A percentile compares a stretch with the other conserved stretches of the same genome.
Evolutionary conservation across 2,329 filamentous ascomycete species (phyloP).

Genomic region (Periconia macrospinosa): DNA sequence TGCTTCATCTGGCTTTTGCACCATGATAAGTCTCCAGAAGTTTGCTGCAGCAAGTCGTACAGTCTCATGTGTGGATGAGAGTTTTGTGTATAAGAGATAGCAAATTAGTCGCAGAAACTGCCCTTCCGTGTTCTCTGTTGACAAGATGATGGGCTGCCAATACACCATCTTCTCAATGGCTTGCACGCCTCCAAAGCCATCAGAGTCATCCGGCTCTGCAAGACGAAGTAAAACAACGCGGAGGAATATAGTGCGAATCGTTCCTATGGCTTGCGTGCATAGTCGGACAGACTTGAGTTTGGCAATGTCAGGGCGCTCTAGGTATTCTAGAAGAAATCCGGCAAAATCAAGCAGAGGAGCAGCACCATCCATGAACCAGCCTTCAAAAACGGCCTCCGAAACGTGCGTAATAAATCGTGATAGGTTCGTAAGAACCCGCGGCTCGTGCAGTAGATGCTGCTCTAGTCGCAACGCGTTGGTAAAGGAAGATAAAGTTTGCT

Average conservation of each 20-base stretch:
- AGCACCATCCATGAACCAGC: constrained; percentile 91
- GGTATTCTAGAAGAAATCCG: constrained; percentile 81
- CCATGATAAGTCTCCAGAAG: constrained; percentile 87
- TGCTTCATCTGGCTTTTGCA: constrained; percentile 88
- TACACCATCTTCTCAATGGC: constrained; percentile 88
- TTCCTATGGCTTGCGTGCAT: constrained; percentile 79
- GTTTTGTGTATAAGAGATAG: constrained; percentile 88
- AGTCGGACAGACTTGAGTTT: constrained; percentile 85
- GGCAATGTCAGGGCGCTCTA: constrained; percentile 82
- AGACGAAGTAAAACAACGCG: constrained; percentile 78
- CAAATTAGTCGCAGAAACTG: constrained; percentile 83
- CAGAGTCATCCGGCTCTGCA: constrained; percentile 75
- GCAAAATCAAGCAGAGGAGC: constrained; percentile 83
- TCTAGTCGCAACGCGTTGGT: constrained; percentile 71
- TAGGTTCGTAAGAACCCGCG: constrained; percentile 83
- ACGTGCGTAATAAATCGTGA: constrained; percentile 79
- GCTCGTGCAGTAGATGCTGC: constrained; percentile 74
- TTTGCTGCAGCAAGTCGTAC: constrained; percentile 78
- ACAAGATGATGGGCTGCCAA: constrained; percentile 91
- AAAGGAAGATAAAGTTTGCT: constrained; percentile 72
- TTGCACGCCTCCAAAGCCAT: constrained; percentile 64
- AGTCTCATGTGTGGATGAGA: constrained; percentile 69
- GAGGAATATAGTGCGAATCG: constrained; percentile 76
- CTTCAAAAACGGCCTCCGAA: constrained; percentile 89
- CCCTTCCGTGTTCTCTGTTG: constrained; percentile 75